phyloP scores from a whole-genome alignment of 768 basidiomycete genomes.

The Leucosporidium yakuticum region DNA sequence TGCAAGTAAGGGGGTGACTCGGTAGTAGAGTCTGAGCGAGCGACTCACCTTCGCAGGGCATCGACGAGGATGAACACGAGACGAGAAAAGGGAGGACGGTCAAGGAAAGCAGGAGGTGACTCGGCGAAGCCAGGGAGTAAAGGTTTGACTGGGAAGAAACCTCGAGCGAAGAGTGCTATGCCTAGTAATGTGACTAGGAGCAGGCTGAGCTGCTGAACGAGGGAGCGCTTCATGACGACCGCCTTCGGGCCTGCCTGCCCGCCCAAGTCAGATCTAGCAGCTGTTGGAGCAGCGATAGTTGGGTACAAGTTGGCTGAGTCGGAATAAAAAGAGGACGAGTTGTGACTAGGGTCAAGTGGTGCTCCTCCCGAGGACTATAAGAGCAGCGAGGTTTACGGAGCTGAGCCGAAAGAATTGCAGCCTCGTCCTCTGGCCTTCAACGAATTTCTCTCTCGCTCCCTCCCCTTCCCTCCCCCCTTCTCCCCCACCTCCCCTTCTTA shows the following conservation, averaged over 20 bases:
- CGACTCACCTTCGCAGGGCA: slow-evolving; percentile 26
- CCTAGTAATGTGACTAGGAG: slow-evolving; percentile 5
- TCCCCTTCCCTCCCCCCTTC: slow-evolving; percentile 1
- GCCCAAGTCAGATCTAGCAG: neutral
- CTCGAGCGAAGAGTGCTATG: slow-evolving; percentile 11
- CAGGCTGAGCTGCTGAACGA: too few species aligned
- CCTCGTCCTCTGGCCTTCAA: neutral
- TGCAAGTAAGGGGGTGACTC: neutral
- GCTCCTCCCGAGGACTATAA: neutral
- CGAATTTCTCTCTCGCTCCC: neutral
- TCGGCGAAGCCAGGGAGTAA: slow-evolving; percentile 13
- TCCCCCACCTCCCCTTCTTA: neutral
- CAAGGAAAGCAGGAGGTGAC: neutral
- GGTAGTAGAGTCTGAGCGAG: neutral
- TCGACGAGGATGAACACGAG: slow-evolving; percentile 33
- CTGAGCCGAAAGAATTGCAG: neutral
- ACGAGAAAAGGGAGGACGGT: slow-evolving; percentile 10
- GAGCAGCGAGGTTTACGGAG: neutral
- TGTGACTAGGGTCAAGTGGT: neutral
- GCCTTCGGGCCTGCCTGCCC: neutral
- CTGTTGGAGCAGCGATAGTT: too few species aligned
- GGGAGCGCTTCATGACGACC: neutral
- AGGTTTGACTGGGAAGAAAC: slow-evolving; percentile 31
- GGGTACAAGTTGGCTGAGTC: neutral
- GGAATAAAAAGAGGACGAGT: neutral